Percentiles rank a stretch among this genome's conserved stretches.
phyloP scores from a whole-genome alignment of 2,329 filamentous ascomycete genomes.

The Exserohilum rostratum region DNA sequence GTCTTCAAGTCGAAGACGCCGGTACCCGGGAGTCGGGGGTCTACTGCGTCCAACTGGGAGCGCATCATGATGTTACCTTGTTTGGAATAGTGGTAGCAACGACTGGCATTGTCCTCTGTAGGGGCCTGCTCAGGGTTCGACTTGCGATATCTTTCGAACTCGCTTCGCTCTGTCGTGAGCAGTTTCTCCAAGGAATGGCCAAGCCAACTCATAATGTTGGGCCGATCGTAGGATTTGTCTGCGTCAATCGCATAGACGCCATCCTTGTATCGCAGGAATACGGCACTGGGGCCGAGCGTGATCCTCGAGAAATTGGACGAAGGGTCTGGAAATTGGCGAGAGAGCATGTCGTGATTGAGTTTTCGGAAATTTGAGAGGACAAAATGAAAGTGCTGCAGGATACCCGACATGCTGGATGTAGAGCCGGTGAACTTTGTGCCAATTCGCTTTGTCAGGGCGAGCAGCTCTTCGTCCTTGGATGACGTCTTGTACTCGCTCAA shows the following conservation, averaged over 20 bases:
- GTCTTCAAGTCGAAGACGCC: slow-evolving; percentile 98
- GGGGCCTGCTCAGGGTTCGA: slow-evolving; percentile 66
- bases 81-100: slow-evolving; percentile 81
- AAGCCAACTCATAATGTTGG: slow-evolving; percentile 87
- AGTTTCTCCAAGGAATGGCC: slow-evolving; percentile 98
- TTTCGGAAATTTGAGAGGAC: slow-evolving; percentile 83
- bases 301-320: slow-evolving; percentile 73
- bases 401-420: slow-evolving; percentile 93
- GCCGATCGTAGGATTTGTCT: slow-evolving; percentile 86
- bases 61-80: slow-evolving; percentile 90
- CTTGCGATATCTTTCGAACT: slow-evolving; percentile 81
- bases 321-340: slow-evolving; percentile 67
- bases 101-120: slow-evolving; percentile 63
- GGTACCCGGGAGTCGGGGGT: slow-evolving; percentile 82
- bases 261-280: slow-evolving; percentile 82
- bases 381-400: slow-evolving; percentile 89
- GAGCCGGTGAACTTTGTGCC: slow-evolving; percentile 87
- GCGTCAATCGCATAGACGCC: slow-evolving; percentile 94
- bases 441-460: slow-evolving; percentile 69
- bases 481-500: slow-evolving; percentile 89
- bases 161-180: slow-evolving; percentile 78
- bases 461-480: slow-evolving; percentile 77
- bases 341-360: slow-evolving; percentile 70
- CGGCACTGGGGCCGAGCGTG: slow-evolving; percentile 71
- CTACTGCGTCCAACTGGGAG: slow-evolving; percentile 90